Evolutionary conservation across 352 stramenopile genomes (phyloP).

Genomic region (Phytophthora cryptogea): DNA sequence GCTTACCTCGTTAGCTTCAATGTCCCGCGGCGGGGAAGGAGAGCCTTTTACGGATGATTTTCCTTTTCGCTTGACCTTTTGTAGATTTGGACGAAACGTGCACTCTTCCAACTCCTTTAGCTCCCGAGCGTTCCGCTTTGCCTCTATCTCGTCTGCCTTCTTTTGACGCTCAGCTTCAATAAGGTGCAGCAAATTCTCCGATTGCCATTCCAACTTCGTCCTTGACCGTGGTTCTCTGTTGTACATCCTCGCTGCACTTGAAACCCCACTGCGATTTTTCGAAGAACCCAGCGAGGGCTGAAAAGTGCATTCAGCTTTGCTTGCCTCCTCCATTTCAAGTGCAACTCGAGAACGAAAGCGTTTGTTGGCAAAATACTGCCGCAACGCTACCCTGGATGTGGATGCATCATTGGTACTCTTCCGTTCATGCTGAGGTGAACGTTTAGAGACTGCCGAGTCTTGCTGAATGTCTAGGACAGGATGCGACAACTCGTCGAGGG

Average conservation of each 20-base stretch:
- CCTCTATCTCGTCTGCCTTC: slow-evolving; percentile 61
- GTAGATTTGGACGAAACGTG: slow-evolving; percentile 78
- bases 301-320: slow-evolving; percentile 76
- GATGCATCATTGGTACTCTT: slow-evolving; percentile 5
- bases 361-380: slow-evolving; percentile 70
- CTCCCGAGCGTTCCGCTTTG: slow-evolving; percentile 60
- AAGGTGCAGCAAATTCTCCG: slow-evolving; percentile 65
- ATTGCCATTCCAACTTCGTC: slow-evolving; percentile 50
- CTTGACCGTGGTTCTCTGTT: slow-evolving; percentile 28
- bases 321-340: slow-evolving; percentile 67
- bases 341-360: slow-evolving; percentile 71
- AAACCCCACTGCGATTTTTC: slow-evolving; percentile 25
- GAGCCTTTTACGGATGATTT: slow-evolving; percentile 19
- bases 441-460: neutral
- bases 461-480: slow-evolving; percentile 36
- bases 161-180: slow-evolving; percentile 67
- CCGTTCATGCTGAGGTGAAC: slow-evolving; percentile 17
- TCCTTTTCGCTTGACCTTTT: slow-evolving; percentile 20
- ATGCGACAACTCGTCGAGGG: slow-evolving; percentile 49
- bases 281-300: slow-evolving; percentile 48
- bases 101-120: slow-evolving; percentile 78
- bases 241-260: slow-evolving; percentile 53
- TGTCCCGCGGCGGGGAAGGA: slow-evolving; percentile 17
- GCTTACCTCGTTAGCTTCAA: slow-evolving; percentile 17
- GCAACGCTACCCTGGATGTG: slow-evolving; percentile 37